Base-by-base conservation (phyloP, 2,329 filamentous ascomycete species). In the Microdochium nivale region DNA sequence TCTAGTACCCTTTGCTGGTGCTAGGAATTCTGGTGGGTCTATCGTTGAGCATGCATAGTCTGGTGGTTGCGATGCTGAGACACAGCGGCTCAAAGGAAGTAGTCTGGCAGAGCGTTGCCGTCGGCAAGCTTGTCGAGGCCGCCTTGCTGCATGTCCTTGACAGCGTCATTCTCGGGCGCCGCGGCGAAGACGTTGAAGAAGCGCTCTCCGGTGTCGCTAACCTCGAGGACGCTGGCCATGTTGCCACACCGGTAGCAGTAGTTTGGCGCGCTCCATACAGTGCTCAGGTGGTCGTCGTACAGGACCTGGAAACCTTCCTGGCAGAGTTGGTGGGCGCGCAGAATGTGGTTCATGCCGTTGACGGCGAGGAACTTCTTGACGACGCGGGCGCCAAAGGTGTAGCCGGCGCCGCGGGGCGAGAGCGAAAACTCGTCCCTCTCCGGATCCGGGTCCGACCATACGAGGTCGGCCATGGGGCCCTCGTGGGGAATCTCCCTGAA, bases 181-280 rank as follows among this genome's bases (percentile, higher is more conserved):
- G 94, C 94, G 52, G 95, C 90, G 67, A 99, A 99, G 24, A 97
- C 91, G 66, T 99, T 99, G 76, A 97, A 99, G 70, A 89, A 96
- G 53, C 92, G 79, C 69, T 96, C 90, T 35, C 94, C 92, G 1
- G 86, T 86, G 65, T 96, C 90, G 67, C 90, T 92, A 53, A 99
- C 94, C 71, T 99, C 94, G 35, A 99, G 78, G 47, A 99, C 94
- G 68, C 90, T 96, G 9, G 94, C 94, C 81, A 97, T 86, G 67
- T 99, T 99, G 47, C 94, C 94, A 70, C 94, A 99, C 33, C 91
- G 79, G 68, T 96, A 96, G 70, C 89, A 95, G 71, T 95, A 95
- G 63, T 95, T 99, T 2, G 94, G 94, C 3, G 94, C 94, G 66
- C 90, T 96, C 94, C 94, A 99, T 7, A 99, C 94, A 1, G 94